Percentiles rank a stretch among this genome's conserved stretches.
phyloP scores from a whole-genome alignment of 371 early-diverging fungal genomes.

The Nematocida minor region DNA sequence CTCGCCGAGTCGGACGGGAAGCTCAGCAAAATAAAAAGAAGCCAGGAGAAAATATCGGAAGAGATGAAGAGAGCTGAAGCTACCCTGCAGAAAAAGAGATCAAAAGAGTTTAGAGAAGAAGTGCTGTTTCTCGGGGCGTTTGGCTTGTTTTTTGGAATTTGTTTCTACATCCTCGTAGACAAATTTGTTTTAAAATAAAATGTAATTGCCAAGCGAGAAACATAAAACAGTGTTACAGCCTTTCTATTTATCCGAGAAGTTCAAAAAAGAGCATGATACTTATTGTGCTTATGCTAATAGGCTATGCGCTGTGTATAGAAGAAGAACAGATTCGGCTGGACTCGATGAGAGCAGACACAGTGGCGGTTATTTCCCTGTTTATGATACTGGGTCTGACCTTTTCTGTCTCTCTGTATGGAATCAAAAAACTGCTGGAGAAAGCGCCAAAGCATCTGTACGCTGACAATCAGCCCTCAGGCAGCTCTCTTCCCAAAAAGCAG shows the following conservation, averaged over 20 bases:
- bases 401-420: slow-evolving; percentile 28
- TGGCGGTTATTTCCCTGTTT: slow-evolving; percentile 27
- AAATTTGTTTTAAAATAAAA: neutral
- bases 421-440: slow-evolving; percentile 31
- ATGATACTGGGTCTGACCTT: slow-evolving; percentile 39
- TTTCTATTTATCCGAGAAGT: slow-evolving; percentile 11
- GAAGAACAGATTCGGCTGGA: neutral
- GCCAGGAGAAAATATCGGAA: slow-evolving; percentile 32
- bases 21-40: slow-evolving; percentile 40
- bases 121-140: slow-evolving; percentile 19
- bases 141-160: slow-evolving; percentile 22
- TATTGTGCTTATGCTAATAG: neutral
- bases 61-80: slow-evolving; percentile 26
- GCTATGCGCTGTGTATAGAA: neutral
- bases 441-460: slow-evolving; percentile 6
- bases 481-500: neutral
- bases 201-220: neutral
- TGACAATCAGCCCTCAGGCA: neutral
- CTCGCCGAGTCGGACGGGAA: slow-evolving; percentile 45
- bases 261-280: neutral
- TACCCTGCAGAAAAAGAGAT: slow-evolving; percentile 18
- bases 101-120: slow-evolving; percentile 29
- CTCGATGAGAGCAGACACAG: neutral
- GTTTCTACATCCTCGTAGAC: slow-evolving; percentile 25
- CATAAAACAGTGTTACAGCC: slow-evolving; percentile 34